Conservation (phyloP, 2,329 filamentous ascomycete genomes). For the Ambrosiella xylebori region DNA sequence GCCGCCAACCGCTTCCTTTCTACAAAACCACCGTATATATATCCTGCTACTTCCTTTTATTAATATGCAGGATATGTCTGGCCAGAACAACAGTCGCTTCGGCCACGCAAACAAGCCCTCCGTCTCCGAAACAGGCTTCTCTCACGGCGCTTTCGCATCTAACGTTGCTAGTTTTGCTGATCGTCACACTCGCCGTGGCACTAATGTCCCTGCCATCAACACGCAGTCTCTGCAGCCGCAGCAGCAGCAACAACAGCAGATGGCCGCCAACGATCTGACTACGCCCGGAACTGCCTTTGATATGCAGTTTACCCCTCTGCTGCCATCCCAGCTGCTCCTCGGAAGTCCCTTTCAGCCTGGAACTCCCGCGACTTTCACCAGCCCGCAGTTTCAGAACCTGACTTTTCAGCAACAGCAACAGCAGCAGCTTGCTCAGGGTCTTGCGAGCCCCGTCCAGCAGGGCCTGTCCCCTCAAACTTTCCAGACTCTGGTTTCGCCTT, state of each 20-base stretch:
- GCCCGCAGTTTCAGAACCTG: slow-evolving; percentile 79
- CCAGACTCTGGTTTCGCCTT: slow-evolving; percentile 71
- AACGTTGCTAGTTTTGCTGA: slow-evolving; percentile 76
- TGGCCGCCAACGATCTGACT: slow-evolving; percentile 53
- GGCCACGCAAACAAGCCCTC: slow-evolving; percentile 66
- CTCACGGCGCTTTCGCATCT: slow-evolving; percentile 77
- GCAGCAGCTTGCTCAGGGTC: slow-evolving; percentile 38
- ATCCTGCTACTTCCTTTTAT: background rate
- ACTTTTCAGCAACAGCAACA: slow-evolving; percentile 50
- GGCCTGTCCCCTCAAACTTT: slow-evolving; percentile 70
- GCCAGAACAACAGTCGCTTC: slow-evolving; percentile 45
- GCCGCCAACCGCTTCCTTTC: background rate
- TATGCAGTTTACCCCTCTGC: slow-evolving; percentile 94
- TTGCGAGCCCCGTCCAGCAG: slow-evolving; percentile 60
- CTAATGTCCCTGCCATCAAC: slow-evolving; percentile 84
- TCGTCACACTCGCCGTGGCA: slow-evolving; percentile 61
- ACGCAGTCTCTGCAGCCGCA: slow-evolving; percentile 47
- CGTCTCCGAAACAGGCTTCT: slow-evolving; percentile 75
- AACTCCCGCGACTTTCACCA: slow-evolving; percentile 75
- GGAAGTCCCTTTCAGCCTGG: slow-evolving; percentile 95
- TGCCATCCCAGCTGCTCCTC: slow-evolving; percentile 84
- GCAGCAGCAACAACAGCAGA: slow-evolving; percentile 15
- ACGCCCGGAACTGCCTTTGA: slow-evolving; percentile 82
- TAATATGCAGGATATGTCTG: slow-evolving; percentile 43
- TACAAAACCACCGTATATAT: background rate